Conservation (phyloP, 2,329 filamentous ascomycete genomes). For the Karstenula rhodostoma region DNA sequence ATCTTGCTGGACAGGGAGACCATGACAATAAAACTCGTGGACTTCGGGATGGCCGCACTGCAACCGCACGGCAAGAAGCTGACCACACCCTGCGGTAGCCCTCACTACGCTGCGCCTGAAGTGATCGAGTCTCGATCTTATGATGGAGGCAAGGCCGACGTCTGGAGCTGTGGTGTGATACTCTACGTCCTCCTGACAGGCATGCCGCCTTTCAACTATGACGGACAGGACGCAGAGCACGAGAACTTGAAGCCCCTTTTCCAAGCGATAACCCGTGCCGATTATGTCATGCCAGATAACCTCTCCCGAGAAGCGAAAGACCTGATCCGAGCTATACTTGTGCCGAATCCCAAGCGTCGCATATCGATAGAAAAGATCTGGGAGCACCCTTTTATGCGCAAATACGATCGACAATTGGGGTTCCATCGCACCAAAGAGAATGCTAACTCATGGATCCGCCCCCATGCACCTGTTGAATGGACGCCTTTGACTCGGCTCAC, state of each 20-base stretch:
- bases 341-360: constrained; percentile 78
- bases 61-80: constrained; percentile 82
- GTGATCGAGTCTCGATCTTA: constrained; percentile 81
- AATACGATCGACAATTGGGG: constrained; percentile 77
- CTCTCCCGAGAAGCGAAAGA: constrained; percentile 75
- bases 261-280: constrained; percentile 61
- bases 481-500: constrained; percentile 69
- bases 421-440: constrained; percentile 71
- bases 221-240: constrained; percentile 55
- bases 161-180: constrained; percentile 84
- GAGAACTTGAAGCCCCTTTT: constrained; percentile 70
- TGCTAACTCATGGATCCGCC: constrained; percentile 61
- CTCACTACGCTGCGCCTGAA: constrained; percentile 95
- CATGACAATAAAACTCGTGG: constrained; percentile 87
- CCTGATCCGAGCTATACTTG: constrained; percentile 80
- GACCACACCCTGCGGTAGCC: constrained; percentile 91
- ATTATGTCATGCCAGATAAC: constrained; percentile 56
- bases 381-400: constrained; percentile 84
- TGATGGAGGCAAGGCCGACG: constrained; percentile 84
- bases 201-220: constrained; percentile 76
- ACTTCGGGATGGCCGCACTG: constrained; percentile 97
- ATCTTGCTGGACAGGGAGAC: constrained; percentile 79
- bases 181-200: constrained; percentile 88
- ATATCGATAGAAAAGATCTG: constrained; percentile 85
- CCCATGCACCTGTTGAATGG: constrained; percentile 67